Percentiles rank a stretch among this genome's conserved stretches.
phyloP scores from a whole-genome alignment of 1,284 basidiomycete genomes.

The Ustilago loliicola region DNA sequence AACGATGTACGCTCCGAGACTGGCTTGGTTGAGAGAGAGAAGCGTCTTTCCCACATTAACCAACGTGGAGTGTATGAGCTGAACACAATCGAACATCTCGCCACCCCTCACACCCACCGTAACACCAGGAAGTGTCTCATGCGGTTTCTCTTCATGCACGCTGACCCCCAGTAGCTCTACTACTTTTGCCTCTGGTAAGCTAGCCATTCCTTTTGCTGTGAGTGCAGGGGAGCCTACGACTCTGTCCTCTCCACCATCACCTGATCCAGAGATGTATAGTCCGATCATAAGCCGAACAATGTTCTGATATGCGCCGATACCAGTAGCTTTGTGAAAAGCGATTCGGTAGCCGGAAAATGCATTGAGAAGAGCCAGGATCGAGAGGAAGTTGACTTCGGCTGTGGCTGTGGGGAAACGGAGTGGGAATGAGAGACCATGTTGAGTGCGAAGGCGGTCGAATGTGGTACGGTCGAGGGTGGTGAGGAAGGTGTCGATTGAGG shows the following conservation, averaged over 20 bases:
- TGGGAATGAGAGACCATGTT: slow-evolving; percentile 64
- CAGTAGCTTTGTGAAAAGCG: slow-evolving; percentile 58
- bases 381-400: slow-evolving; percentile 64
- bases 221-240: slow-evolving; percentile 25
- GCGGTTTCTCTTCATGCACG: slow-evolving; percentile 76
- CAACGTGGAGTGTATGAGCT: slow-evolving; percentile 77
- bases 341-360: slow-evolving; percentile 60
- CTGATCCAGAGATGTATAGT: slow-evolving; percentile 50
- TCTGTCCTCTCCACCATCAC: slow-evolving; percentile 19
- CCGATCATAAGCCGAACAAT: slow-evolving; percentile 57
- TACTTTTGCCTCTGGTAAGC: slow-evolving; percentile 39
- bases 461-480: slow-evolving; percentile 14
- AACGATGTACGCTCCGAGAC: slow-evolving; percentile 81
- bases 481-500: slow-evolving; percentile 53
- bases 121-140: slow-evolving; percentile 79
- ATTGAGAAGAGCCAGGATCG: slow-evolving; percentile 63
- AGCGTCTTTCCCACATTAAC: slow-evolving; percentile 81
- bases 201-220: slow-evolving; percentile 41
- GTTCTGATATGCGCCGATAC: slow-evolving; percentile 61
- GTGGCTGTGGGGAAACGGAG: slow-evolving; percentile 52
- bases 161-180: slow-evolving; percentile 56
- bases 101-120: slow-evolving; percentile 81
- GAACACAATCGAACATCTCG: slow-evolving; percentile 79
- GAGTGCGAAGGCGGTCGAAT: slow-evolving; percentile 33
- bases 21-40: slow-evolving; percentile 76